These are phyloP conservation scores for Alternaria novae-zelandiae DNA, from an alignment of 2,329 filamentous ascomycete genomes.

Conservation along the genomic window DNA sequence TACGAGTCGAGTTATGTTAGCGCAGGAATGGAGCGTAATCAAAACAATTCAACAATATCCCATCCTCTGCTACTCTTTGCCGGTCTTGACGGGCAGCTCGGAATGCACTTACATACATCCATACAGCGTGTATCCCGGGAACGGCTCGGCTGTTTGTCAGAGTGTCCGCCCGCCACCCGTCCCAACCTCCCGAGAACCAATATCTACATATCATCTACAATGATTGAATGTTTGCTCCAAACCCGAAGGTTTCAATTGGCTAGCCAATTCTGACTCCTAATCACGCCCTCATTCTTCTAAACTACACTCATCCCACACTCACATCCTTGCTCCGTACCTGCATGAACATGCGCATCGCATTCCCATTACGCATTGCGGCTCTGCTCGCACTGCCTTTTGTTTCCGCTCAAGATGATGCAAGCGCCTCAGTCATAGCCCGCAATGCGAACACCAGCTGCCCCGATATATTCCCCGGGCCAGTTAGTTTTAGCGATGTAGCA, in stretches of 20 bases:
- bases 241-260: not conserved
- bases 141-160: not conserved
- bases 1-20: not conserved
- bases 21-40: not conserved
- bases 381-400: not conserved
- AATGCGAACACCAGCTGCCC: not conserved
- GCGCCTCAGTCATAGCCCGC: not conserved
- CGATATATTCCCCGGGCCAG: not conserved
- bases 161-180: not conserved
- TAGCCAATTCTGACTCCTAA: not conserved
- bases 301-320: not conserved
- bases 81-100: not conserved
- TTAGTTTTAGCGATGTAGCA: not conserved
- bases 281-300: conserved; percentile 1
- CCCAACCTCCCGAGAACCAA: not conserved
- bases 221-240: not conserved
- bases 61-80: not conserved
- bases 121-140: not conserved
- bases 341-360: not conserved
- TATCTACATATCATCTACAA: not conserved
- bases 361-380: not conserved
- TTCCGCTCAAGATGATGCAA: not conserved
- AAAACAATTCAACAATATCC: not conserved
- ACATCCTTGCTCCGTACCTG: not conserved
- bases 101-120: not conserved